Percentiles rank a stretch among this genome's conserved stretches.
Conservation (phyloP, 805 yeast genomes). For the Kuraishia hungarica region DNA sequence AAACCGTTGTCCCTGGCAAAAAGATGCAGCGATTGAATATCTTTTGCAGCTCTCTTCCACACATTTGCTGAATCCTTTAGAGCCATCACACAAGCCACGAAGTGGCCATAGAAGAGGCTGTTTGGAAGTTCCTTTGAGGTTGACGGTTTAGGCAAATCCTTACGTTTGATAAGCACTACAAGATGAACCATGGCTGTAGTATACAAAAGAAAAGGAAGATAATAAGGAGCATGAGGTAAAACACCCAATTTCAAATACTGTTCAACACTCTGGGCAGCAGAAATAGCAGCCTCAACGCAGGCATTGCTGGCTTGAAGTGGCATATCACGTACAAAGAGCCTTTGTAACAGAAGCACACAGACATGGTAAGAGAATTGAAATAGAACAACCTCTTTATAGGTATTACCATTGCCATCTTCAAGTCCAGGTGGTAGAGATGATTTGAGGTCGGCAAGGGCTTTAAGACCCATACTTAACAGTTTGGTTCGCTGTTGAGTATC, state of each 20-base stretch:
- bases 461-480: slow-evolving; percentile 16
- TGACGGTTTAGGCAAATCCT: background rate
- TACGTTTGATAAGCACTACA: slow-evolving; percentile 3
- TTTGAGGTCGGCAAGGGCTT: slow-evolving; percentile 15
- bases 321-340: slow-evolving; percentile 11
- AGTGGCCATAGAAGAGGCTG: slow-evolving; percentile 1
- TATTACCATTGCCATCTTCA: background rate
- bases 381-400: slow-evolving; percentile 8
- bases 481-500: slow-evolving; percentile 19
- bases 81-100: slow-evolving; percentile 8
- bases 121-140: background rate
- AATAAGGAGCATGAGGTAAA: slow-evolving; percentile 7
- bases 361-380: slow-evolving; percentile 18
- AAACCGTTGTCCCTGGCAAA: slow-evolving; percentile 6
- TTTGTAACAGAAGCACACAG: slow-evolving; percentile 12
- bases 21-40: slow-evolving; percentile 1
- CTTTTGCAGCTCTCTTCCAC: slow-evolving; percentile 9
- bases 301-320: slow-evolving; percentile 8
- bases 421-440: slow-evolving; percentile 13
- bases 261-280: slow-evolving; percentile 7
- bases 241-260: background rate
- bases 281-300: slow-evolving; percentile 12
- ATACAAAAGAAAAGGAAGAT: slow-evolving; percentile 6
- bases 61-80: slow-evolving; percentile 3
- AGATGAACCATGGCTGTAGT: slow-evolving; percentile 4